These are phyloP conservation scores for Paramecium octaurelia DNA, from an alignment of 73 alveolate genomes.

Conservation along the genomic window DNA sequence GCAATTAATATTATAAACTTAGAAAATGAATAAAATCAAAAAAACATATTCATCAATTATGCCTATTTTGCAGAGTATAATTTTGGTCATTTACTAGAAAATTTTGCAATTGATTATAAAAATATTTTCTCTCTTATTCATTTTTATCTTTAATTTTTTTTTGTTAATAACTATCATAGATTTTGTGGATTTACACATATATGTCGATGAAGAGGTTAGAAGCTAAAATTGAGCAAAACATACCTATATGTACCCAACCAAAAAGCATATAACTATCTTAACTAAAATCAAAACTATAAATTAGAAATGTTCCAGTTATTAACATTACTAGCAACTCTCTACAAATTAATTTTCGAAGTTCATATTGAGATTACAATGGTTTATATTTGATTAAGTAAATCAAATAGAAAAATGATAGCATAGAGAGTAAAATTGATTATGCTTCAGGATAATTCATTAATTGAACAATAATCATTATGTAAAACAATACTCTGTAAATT, in stretches of 20 bases:
- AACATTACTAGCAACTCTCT: neutral
- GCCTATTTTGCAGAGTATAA: too few relatives aligned
- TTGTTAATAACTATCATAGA: too few relatives aligned
- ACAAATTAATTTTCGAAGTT: too few relatives aligned
- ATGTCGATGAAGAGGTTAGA: neutral
- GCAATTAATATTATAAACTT: too few relatives aligned
- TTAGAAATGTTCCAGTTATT: neutral
- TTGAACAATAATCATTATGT: neutral
- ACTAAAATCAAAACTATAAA: neutral
- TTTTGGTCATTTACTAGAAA: neutral
- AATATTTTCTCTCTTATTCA: too few relatives aligned
- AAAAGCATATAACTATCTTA: neutral
- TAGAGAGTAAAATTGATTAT: neutral
- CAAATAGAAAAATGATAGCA: neutral
- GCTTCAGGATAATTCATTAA: neutral
- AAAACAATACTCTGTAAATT: neutral
- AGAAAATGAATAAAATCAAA: too few relatives aligned
- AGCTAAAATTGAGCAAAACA: neutral
- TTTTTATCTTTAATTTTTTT: too few relatives aligned
- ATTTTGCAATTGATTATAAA: too few relatives aligned
- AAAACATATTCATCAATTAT: too few relatives aligned
- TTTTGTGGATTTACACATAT: neutral
- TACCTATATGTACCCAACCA: neutral
- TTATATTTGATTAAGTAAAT: too few relatives aligned
- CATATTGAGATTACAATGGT: neutral